Evolutionary conservation across 83 land plant genomes (phyloP), one percentile per base, ranked within the genome.

Genomic region (Thuja plicata): DNA sequence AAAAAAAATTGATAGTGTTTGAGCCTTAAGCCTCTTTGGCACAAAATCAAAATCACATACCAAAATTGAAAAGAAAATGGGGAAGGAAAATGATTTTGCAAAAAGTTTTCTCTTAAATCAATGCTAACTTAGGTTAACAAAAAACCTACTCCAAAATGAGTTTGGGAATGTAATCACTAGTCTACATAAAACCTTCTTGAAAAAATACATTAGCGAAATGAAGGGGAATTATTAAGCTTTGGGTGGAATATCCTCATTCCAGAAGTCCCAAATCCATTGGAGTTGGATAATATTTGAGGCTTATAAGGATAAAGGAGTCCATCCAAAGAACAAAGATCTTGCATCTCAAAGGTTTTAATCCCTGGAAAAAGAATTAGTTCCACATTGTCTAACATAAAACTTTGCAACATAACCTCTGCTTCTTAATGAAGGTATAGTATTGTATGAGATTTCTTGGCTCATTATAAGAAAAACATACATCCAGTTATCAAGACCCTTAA

Each of bases 401-500:
- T 66, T 27, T 27, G n/a, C 73, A 66, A 27, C 32, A 8, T 66
- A 66, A 66, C 73, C 73, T 0, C 1, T 66, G 73, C 30, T 66
- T 30, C n/a, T 8, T 30, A 66, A 24, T 32, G n/a, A n/a, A 27
- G 73, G 3, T 5, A 66, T 0, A 27, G 73, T 66, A 66, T 6
- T 24, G 32, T 8, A 66, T 2, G 10, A 8, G 10, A 8, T 9
- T 66, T 2, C 32, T 66, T 2, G 8, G 73, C 73, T 90, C 13
- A 94, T 87, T 74, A 88, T 84, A 41, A 17, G 90, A 82, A 16
- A 93, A 76, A 85, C 92, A 88, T 1, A 79, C 91, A 48, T 41
- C 88, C 87, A 37, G 91, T 88, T 86, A 88, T 91, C 0, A 91
- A 92, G 74, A 92, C 90, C 35, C 93, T 96, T 76, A 94, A 94